Evolutionary conservation across 805 yeast species (phyloP).

Genomic region (Kuraishia capsulata): DNA sequence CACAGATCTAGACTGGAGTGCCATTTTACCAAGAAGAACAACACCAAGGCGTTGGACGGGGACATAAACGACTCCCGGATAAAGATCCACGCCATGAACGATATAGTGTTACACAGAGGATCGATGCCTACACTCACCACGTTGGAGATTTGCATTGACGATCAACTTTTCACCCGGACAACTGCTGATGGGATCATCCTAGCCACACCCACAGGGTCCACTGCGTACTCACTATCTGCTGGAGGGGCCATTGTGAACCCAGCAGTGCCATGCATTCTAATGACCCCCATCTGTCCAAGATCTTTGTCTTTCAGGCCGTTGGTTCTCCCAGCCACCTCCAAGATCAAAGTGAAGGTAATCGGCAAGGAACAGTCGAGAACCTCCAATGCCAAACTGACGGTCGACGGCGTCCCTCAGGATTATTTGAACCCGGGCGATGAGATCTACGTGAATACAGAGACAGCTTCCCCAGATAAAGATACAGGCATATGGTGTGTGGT

Average conservation of each 20-base stretch:
- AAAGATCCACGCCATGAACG: constrained; percentile 83
- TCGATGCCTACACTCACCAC: constrained; percentile 78
- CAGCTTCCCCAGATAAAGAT: constrained; percentile 3
- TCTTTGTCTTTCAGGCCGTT: constrained; percentile 87
- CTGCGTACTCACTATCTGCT: constrained; percentile 81
- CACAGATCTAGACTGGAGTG: constrained; percentile 77
- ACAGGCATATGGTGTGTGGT: constrained; percentile 87
- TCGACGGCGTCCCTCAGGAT: constrained; percentile 79
- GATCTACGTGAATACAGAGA: constrained; percentile 60
- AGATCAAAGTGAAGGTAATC: constrained; percentile 54
- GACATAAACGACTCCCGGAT: constrained; percentile 3
- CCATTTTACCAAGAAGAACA: constrained; percentile 37
- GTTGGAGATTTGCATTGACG: constrained; percentile 78
- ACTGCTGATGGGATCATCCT: constrained; percentile 86
- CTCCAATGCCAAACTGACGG: constrained; percentile 46
- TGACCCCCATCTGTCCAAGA: constrained; percentile 90
- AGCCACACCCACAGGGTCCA: constrained; percentile 91
- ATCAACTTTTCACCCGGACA: constrained; percentile 77
- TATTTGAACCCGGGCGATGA: constrained; percentile 69
- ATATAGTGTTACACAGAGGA: constrained; percentile 81
- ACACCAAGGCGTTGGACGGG: constrained; percentile 3
- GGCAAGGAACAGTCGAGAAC: constrained; percentile 31
- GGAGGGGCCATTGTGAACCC: constrained; percentile 96
- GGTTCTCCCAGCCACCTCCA: constrained; percentile 70
- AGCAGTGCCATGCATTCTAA: constrained; percentile 65